These are phyloP conservation scores for Grosmannia serpens DNA, from an alignment of 2,329 filamentous ascomycete species.

Conservation along the genomic window DNA sequence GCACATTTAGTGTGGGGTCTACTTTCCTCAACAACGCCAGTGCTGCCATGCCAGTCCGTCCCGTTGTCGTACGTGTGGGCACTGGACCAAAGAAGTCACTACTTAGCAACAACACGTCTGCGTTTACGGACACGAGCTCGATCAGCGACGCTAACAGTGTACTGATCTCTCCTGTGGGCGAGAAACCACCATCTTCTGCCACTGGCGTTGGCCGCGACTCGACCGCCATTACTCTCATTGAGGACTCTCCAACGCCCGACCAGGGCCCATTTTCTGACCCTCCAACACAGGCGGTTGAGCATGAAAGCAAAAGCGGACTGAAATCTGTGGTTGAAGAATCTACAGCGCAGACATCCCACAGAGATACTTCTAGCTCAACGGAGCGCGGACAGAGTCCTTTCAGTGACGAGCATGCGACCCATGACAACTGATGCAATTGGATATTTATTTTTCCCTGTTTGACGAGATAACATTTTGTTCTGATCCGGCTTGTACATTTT, in stretches of 20 bases:
- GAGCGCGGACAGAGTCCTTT: slow-evolving; percentile 37
- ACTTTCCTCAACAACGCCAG: slow-evolving; percentile 57
- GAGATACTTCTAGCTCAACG: slow-evolving; percentile 19
- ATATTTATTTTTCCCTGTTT: not conserved
- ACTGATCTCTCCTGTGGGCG: slow-evolving; percentile 10
- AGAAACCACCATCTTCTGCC: not conserved
- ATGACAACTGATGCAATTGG: slow-evolving; percentile 25
- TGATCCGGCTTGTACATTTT: not conserved
- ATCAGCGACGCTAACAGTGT: not conserved
- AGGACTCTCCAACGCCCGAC: slow-evolving; percentile 36
- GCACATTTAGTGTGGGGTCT: slow-evolving; percentile 55
- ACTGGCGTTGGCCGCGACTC: slow-evolving; percentile 23
- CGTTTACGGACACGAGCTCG: not conserved
- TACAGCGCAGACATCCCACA: slow-evolving; percentile 24
- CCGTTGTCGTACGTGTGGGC: slow-evolving; percentile 49
- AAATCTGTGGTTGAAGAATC: slow-evolving; percentile 46
- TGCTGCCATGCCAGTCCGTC: slow-evolving; percentile 42
- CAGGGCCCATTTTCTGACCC: slow-evolving; percentile 51
- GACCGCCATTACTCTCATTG: slow-evolving; percentile 34
- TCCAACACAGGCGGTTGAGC: slow-evolving; percentile 18
- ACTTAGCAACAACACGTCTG: slow-evolving; percentile 5
- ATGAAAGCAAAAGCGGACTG: slow-evolving; percentile 32
- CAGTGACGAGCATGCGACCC: slow-evolving; percentile 46
- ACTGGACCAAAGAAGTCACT: slow-evolving; percentile 34
- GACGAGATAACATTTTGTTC: not conserved